Base-by-base conservation (phyloP, 352 stramenopile species). In the Pythium phragmiticola region DNA sequence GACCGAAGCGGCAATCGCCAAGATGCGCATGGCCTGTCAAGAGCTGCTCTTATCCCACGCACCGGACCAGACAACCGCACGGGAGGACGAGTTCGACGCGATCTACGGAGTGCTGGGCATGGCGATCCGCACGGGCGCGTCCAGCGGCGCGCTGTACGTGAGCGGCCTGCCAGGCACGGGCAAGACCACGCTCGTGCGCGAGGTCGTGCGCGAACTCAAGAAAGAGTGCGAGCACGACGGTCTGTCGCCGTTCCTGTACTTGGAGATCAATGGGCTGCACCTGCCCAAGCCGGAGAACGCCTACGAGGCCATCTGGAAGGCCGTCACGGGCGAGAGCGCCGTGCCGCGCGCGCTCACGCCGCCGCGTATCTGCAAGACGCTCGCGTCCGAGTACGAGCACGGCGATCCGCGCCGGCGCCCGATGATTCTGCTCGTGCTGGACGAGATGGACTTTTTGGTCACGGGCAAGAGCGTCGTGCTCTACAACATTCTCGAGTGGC, bases 401-500 rank as follows among this genome's bases (percentile, higher is more conserved):
- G 70, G 70, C 36, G 70, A 74, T 11, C 23, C 74, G 6, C 58
- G n/a, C 6, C 7, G 57, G 28, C 78, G 82, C 11, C 79, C 80
- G 16, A 82, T 82, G 52, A 28, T 91, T 5, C 47, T 91, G 36
- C 68, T 89, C 33, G 66, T 91, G 52, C 64, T 91, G 48, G 82
- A 91, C 46, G 82, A 91, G 65, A 89, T 91, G 78, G 82, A 91
- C 55, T 91, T 91, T 53, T 82, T 91, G 66, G 64, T 89, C 23
- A 76, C 78, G 0, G 77, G 80, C 41, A 91, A 91, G 65, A 87
- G 85, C 63, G 74, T 80, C 41, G 82, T 92, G 55, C 69, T 92
- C 56, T 92, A 92, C 77, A 92, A 92, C 61, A 60, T 92, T 33
- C 70, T 92, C 23, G 83, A 92, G 63, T 92, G 83, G 83, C 80